Conservation (phyloP, 2,329 filamentous ascomycete genomes). For the Cladosporium cucumerinum region DNA sequence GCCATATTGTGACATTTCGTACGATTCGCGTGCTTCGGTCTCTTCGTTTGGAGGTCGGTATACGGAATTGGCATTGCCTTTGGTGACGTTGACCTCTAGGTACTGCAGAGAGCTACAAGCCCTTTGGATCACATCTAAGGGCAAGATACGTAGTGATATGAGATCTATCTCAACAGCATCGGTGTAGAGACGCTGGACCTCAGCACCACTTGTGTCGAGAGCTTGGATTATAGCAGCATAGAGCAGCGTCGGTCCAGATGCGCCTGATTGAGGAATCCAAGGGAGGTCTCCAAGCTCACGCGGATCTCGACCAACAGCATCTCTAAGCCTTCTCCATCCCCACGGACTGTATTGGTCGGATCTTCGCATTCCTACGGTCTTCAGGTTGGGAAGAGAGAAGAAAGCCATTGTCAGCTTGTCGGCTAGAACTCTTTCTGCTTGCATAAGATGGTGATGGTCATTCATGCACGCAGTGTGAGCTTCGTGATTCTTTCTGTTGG, state of each 20-base stretch:
- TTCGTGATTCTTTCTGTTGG: slow-evolving; percentile 17
- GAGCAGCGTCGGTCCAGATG: slow-evolving; percentile 26
- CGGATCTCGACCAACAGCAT: slow-evolving; percentile 29
- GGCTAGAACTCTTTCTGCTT: slow-evolving; percentile 18
- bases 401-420: slow-evolving; percentile 22
- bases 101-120: slow-evolving; percentile 29
- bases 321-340: slow-evolving; percentile 27
- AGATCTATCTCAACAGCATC: slow-evolving; percentile 33
- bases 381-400: slow-evolving; percentile 26
- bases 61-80: not conserved
- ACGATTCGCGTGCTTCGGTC: not conserved
- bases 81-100: slow-evolving; percentile 29
- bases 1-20: slow-evolving; percentile 15
- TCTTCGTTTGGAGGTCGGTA: not conserved
- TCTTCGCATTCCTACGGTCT: slow-evolving; percentile 32
- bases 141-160: slow-evolving; percentile 20
- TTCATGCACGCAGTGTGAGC: slow-evolving; percentile 23
- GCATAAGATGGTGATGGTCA: slow-evolving; percentile 20
- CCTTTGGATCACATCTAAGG: slow-evolving; percentile 19
- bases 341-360: slow-evolving; percentile 30
- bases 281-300: slow-evolving; percentile 21
- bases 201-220: slow-evolving; percentile 17
- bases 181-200: slow-evolving; percentile 32
- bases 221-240: slow-evolving; percentile 28
- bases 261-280: not conserved